A percentile compares a stretch with the other conserved stretches of the same genome.
Evolutionary conservation across 1,284 basidiomycete species (phyloP).

Genomic region (Cutaneotrichosporon cutaneum): DNA sequence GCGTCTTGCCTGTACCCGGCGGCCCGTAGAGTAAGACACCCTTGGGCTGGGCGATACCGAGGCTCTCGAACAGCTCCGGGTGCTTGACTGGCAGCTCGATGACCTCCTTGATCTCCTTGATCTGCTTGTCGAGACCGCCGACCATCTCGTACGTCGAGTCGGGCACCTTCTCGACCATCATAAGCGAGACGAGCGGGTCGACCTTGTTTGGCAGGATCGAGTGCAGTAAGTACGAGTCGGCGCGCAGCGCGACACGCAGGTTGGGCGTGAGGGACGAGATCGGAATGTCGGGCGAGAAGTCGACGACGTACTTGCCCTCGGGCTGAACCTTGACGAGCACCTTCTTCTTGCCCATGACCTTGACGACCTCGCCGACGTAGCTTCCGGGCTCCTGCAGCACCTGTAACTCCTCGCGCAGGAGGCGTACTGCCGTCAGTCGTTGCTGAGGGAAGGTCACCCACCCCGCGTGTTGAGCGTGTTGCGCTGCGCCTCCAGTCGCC

Average conservation of each 20-base stretch:
- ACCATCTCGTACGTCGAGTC: slow-evolving; percentile 99
- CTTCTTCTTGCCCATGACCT: slow-evolving; percentile 99
- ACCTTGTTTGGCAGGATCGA: slow-evolving; percentile 94
- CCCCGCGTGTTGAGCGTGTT: slow-evolving; percentile 95
- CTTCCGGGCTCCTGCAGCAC: slow-evolving; percentile 93
- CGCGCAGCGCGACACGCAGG: slow-evolving; percentile 90
- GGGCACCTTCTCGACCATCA: slow-evolving; percentile 99
- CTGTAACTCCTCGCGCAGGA: slow-evolving; percentile 90
- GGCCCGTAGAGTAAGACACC: slow-evolving; percentile 95
- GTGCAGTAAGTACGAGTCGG: slow-evolving; percentile 92
- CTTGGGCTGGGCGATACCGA: slow-evolving; percentile 97
- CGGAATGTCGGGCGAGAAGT: slow-evolving; percentile 87
- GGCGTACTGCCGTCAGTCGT: slow-evolving; percentile 60
- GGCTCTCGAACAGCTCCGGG: slow-evolving; percentile 92
- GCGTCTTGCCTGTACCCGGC: slow-evolving; percentile 94
- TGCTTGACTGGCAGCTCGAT: slow-evolving; percentile 98
- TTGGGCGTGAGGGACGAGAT: slow-evolving; percentile 76
- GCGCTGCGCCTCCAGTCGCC: slow-evolving; percentile 91
- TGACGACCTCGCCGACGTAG: slow-evolving; percentile 97
- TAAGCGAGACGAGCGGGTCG: slow-evolving; percentile 89
- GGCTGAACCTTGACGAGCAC: slow-evolving; percentile 98
- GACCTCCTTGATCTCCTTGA: slow-evolving; percentile 99
- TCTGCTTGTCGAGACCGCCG: slow-evolving; percentile 94
- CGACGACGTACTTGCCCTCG: slow-evolving; percentile 98
- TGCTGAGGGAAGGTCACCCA: slow-evolving; percentile 54